A percentile compares a stretch with the other conserved stretches of the same genome.
Evolutionary conservation across 768 basidiomycete species (phyloP).

Genomic region (Rhodotorula diobovata): DNA sequence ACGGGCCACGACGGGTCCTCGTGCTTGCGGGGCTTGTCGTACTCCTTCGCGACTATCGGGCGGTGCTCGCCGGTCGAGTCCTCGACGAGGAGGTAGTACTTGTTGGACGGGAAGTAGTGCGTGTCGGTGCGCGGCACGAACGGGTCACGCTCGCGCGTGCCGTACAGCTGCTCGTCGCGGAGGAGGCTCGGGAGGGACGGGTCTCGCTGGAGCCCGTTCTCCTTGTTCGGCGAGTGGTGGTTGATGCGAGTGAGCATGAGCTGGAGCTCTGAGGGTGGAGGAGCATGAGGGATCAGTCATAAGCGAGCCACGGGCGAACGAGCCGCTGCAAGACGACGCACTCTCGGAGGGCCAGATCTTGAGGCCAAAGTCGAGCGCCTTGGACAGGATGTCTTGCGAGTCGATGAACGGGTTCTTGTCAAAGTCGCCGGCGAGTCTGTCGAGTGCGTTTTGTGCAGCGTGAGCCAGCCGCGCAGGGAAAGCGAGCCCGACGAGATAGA

Average conservation of each 20-base stretch:
- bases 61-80: conserved; percentile 77
- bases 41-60: conserved; percentile 79
- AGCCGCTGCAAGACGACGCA: conserved; percentile 43
- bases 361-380: conserved; percentile 66
- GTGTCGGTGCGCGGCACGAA: conserved; percentile 80
- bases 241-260: conserved; percentile 46
- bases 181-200: conserved; percentile 51
- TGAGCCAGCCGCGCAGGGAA: too few species aligned
- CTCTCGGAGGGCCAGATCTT: conserved; percentile 76
- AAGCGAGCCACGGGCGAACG: neutral
- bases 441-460: too few species aligned
- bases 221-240: conserved; percentile 45
- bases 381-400: conserved; percentile 55
- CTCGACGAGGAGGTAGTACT: conserved; percentile 83
- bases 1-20: conserved; percentile 71
- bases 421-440: conserved; percentile 14
- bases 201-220: conserved; percentile 36
- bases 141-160: conserved; percentile 86
- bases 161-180: conserved; percentile 77
- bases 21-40: conserved; percentile 57
- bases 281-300: neutral
- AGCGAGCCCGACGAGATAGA: neutral
- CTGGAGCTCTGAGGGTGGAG: conserved; percentile 46
- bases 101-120: conserved; percentile 71
- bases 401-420: conserved; percentile 45